These are phyloP conservation scores for Phlyctochytrium planicorne DNA, from an alignment of 192 early-diverging fungal genomes.

Conservation along the genomic window DNA sequence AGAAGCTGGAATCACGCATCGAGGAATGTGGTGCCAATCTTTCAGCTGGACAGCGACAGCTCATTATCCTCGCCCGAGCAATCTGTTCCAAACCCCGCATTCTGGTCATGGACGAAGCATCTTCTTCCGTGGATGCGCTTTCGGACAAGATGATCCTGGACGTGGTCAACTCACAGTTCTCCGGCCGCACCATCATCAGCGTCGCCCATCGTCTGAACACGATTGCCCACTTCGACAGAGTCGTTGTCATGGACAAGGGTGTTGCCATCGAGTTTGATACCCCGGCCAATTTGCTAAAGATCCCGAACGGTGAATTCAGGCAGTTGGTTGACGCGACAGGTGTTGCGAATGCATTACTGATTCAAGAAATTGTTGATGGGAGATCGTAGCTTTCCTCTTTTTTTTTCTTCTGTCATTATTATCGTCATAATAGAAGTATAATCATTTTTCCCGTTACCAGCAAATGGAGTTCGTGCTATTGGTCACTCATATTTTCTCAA, in stretches of 20 bases:
- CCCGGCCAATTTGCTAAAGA: conserved; percentile 50
- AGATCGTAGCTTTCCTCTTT: too few relatives aligned
- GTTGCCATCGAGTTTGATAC: conserved; percentile 51
- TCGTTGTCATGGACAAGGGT: conserved; percentile 51
- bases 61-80: conserved; percentile 38
- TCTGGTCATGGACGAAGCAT: conserved; percentile 45
- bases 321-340: conserved; percentile 40
- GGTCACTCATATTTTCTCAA: too few relatives aligned
- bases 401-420: too few relatives aligned
- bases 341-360: neutral
- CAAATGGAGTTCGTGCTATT: too few relatives aligned
- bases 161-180: conserved; percentile 24
- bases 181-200: conserved; percentile 57
- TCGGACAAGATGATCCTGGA: conserved; percentile 33
- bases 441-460: too few relatives aligned
- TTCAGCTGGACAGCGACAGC: conserved; percentile 78
- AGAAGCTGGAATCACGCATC: conserved; percentile 65
- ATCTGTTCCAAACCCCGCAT: conserved; percentile 26
- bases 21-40: conserved; percentile 67
- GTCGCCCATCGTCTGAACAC: conserved; percentile 83
- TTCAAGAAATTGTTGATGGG: too few relatives aligned
- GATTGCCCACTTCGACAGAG: conserved; percentile 51
- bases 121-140: conserved; percentile 30
- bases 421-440: too few relatives aligned
- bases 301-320: conserved; percentile 27